Evolutionary conservation across 208 protist species (phyloP), one percentile per base, ranked within the genome.

Genomic region (Leptomonas pyrrhocoris): DNA sequence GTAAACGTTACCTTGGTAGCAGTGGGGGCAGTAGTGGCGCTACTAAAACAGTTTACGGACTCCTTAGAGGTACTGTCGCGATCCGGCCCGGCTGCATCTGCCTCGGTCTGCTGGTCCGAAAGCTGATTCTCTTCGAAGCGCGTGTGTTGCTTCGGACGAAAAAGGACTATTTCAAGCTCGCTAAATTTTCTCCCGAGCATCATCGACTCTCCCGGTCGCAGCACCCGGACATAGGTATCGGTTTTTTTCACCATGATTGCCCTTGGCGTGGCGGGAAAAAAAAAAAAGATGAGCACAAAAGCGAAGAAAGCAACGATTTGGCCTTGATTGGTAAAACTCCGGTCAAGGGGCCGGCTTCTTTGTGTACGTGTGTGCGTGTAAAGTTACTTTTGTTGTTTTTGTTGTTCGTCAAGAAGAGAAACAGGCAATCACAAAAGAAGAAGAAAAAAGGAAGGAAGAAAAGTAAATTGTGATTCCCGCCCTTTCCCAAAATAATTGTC

Each of bases 151-250:
- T 82, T 50, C 16, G 86, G 80, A 18, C 90, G 85, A 60, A 85
- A 95, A 19, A 95, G 76, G n/a, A 84, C 67, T 21, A 95, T 80
- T 65, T 95, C 87, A n/a, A 95, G 73, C 58, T 92, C 87, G 23
- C 61, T 70, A 19, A 81, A 73, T 23, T 85, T 75, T 36, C 73
- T 71, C 21, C 77, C 78, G 19, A 95, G 71, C 53, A 87, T 73
- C 34, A 80, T 83, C 21, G 85, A 85, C 66, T 95, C 85, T 0
- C 88, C 87, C 0, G 78, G 65, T 42, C 72, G 75, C 76, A 94
- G 74, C 64, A 94, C 74, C 48, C 78, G 73, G n/a, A 68, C 78
- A 42, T 69, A 68, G 56, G 38, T 73, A 16, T 85, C 80, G 7
- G 43, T 57, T 51, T 74, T 81, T 42, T 82, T 81, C 21, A 82